Percentiles rank a stretch among this genome's conserved stretches.
Evolutionary conservation across 2,329 filamentous ascomycete genomes (phyloP).

Genomic region (Dothiorella sarmentorum): DNA sequence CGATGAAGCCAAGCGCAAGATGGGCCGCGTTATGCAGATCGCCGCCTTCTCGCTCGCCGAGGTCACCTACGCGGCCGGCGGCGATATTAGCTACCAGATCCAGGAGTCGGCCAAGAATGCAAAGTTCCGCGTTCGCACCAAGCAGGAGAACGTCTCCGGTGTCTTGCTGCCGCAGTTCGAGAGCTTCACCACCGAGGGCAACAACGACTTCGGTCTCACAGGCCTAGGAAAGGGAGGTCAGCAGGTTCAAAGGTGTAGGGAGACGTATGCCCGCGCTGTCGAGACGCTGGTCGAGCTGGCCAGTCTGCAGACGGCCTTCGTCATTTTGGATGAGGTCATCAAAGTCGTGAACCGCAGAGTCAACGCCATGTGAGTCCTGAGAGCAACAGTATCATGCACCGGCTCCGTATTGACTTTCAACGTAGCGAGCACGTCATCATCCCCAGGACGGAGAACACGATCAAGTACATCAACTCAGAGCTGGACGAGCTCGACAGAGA

Average conservation of each 20-base stretch:
- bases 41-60: slow-evolving; percentile 96
- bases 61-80: slow-evolving; percentile 94
- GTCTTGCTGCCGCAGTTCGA: slow-evolving; percentile 93
- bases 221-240: slow-evolving; percentile 95
- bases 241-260: slow-evolving; percentile 89
- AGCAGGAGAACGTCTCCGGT: slow-evolving; percentile 98
- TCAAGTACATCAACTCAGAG: slow-evolving; percentile 99
- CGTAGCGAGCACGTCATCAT: slow-evolving; percentile 87
- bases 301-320: slow-evolving; percentile 94
- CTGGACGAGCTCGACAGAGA: slow-evolving; percentile 96
- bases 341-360: slow-evolving; percentile 98
- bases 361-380: slow-evolving; percentile 76
- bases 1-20: slow-evolving; percentile 98
- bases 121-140: slow-evolving; percentile 87
- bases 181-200: slow-evolving; percentile 81
- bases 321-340: slow-evolving; percentile 97
- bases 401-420: background rate
- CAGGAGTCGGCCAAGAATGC: slow-evolving; percentile 93
- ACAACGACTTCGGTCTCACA: slow-evolving; percentile 93
- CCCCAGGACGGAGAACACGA: slow-evolving; percentile 97
- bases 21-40: slow-evolving; percentile 99
- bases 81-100: slow-evolving; percentile 92
- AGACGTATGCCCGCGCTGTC: slow-evolving; percentile 93
- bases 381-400: too few species aligned
- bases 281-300: slow-evolving; percentile 94